phyloP scores from a whole-genome alignment of 2,329 filamentous ascomycete genomes.

The Rhinocladiella mackenziei region DNA sequence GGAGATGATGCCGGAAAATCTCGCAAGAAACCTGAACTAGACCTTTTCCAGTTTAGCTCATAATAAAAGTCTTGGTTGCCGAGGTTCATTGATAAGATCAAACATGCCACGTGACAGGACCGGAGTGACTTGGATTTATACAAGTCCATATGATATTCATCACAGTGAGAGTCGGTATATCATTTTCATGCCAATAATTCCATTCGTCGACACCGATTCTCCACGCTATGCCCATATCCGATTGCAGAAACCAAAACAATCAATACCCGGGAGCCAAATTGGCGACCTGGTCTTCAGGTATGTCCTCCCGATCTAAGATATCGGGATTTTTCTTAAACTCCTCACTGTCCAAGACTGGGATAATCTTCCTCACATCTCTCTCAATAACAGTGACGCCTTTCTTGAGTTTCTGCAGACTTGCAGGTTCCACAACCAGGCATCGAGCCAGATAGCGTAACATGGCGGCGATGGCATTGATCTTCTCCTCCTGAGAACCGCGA shows the following conservation, averaged over 20 bases:
- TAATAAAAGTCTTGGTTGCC: not conserved
- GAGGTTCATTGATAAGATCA: slow-evolving; percentile 5
- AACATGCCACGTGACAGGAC: too few species aligned
- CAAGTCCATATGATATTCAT: too few species aligned
- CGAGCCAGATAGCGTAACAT: slow-evolving; percentile 23
- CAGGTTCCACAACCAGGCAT: slow-evolving; percentile 10
- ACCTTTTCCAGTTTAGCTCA: too few species aligned
- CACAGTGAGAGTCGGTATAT: too few species aligned
- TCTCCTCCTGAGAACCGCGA: slow-evolving; percentile 10
- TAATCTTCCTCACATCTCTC: slow-evolving; percentile 22
- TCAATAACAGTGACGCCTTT: slow-evolving; percentile 22
- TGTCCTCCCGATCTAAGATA: slow-evolving; percentile 13
- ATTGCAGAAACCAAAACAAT: too few species aligned
- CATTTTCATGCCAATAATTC: too few species aligned
- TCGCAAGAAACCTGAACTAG: too few species aligned
- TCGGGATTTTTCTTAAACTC: slow-evolving; percentile 19
- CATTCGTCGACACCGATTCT: too few species aligned
- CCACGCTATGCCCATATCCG: too few species aligned
- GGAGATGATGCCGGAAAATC: not conserved
- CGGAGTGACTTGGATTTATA: too few species aligned
- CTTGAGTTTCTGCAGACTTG: slow-evolving; percentile 6
- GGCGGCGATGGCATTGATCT: slow-evolving; percentile 14
- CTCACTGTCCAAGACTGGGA: slow-evolving; percentile 13
- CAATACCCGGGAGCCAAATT: slow-evolving; percentile 15
- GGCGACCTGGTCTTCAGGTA: slow-evolving; percentile 21